Conservation (phyloP, 169 alveolate species). For the Eimeria tenella region DNA sequence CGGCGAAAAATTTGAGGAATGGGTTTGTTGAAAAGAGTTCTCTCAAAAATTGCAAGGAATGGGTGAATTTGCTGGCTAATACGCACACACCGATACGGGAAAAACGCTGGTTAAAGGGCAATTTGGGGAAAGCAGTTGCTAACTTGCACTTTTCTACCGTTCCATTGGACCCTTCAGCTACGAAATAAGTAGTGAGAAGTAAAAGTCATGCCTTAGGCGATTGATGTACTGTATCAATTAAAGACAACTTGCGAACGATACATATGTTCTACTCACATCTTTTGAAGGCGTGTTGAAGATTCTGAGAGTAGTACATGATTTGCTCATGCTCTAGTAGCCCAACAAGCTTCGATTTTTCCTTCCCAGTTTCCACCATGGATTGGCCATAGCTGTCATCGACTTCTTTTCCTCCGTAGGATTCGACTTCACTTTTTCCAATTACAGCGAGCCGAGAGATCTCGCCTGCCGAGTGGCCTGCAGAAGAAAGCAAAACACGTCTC, state of each 20-base stretch:
- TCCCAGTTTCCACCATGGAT: conserved; percentile 9
- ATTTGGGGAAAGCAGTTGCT: too few relatives aligned
- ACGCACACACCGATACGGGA: background rate
- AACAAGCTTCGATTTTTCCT: conserved; percentile 15
- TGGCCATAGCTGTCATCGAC: background rate
- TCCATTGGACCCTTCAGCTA: too few relatives aligned
- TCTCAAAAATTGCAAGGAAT: conserved; percentile 27
- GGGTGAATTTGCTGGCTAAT: conserved; percentile 54
- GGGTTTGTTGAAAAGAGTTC: conserved; percentile 38
- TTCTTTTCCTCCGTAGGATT: too few relatives aligned
- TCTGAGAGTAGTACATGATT: conserved; percentile 40
- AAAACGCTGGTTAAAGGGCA: too few relatives aligned
- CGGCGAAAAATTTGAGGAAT: conserved; percentile 38
- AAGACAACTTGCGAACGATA: background rate
- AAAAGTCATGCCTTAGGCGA: too few relatives aligned
- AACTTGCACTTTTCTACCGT: too few relatives aligned
- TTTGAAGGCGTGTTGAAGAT: conserved; percentile 49
- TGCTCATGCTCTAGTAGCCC: conserved; percentile 61
- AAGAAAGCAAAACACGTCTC: too few relatives aligned
- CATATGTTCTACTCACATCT: conserved; percentile 3
- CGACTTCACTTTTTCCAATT: too few relatives aligned
- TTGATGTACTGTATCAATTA: too few relatives aligned
- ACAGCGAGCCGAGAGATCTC: too few relatives aligned
- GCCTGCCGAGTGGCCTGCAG: too few relatives aligned
- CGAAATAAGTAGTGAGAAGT: too few relatives aligned